Evolutionary conservation across 2,329 filamentous ascomycete species (phyloP).

Genomic region (Claviceps spartinae): DNA sequence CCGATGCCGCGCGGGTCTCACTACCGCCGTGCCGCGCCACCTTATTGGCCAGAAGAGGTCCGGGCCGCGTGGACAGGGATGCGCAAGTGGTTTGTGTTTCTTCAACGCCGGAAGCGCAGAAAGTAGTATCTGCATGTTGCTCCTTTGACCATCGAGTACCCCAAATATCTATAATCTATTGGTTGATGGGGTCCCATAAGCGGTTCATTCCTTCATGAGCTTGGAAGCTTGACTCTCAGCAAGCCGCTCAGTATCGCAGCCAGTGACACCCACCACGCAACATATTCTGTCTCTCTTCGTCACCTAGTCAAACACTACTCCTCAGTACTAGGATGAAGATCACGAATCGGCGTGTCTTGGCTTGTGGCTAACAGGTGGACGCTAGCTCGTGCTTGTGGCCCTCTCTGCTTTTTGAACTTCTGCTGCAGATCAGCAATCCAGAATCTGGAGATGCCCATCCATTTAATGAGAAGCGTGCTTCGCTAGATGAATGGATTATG

Average conservation of each 20-base stretch:
- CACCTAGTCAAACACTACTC: neutral
- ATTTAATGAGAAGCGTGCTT: neutral
- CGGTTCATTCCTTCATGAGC: neutral
- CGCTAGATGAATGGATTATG: neutral
- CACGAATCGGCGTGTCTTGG: neutral
- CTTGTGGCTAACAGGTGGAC: neutral
- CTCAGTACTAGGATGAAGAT: neutral
- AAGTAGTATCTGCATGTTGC: neutral
- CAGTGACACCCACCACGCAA: neutral
- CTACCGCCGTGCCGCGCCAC: neutral
- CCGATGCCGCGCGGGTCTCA: neutral
- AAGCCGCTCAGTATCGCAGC: neutral
- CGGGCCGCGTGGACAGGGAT: neutral
- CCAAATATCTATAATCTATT: neutral
- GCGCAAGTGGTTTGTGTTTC: neutral
- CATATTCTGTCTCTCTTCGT: neutral
- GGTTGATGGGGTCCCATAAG: neutral
- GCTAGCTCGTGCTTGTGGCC: neutral
- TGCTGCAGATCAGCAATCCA: neutral
- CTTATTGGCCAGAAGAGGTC: neutral
- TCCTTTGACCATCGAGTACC: neutral
- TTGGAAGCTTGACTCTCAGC: neutral
- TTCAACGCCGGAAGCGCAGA: neutral
- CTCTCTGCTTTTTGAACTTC: neutral
- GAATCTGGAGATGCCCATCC: neutral